Evolutionary conservation across 768 basidiomycete species (phyloP).

Genomic region (Rhizopogon roseolus): DNA sequence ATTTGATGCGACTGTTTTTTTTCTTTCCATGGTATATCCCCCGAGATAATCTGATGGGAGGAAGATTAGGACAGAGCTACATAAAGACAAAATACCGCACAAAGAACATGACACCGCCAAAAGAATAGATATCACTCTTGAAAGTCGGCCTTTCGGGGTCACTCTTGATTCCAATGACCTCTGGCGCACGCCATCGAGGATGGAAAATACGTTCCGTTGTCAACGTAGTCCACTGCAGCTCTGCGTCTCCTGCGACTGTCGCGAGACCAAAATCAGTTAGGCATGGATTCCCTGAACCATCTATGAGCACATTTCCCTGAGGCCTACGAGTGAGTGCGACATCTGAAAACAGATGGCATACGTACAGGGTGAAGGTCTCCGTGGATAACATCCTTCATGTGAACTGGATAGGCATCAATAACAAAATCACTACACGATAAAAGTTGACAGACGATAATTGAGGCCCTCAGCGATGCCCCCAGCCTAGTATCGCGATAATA

Average conservation of each 20-base stretch:
- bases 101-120: slow-evolving; percentile 20
- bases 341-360: background rate
- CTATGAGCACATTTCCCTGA: slow-evolving; percentile 9
- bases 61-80: no score
- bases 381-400: slow-evolving; percentile 9
- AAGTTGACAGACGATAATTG: slow-evolving; percentile 4
- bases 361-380: slow-evolving; percentile 11
- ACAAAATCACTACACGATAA: background rate
- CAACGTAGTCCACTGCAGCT: slow-evolving; percentile 9
- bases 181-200: slow-evolving; percentile 36
- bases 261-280: slow-evolving; percentile 44
- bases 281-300: slow-evolving; percentile 23
- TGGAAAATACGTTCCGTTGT: background rate
- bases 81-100: background rate
- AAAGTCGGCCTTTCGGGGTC: slow-evolving; percentile 9
- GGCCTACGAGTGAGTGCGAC: background rate
- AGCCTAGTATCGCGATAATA: background rate
- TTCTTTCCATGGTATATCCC: background rate
- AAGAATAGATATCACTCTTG: slow-evolving; percentile 36
- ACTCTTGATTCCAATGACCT: slow-evolving; percentile 19
- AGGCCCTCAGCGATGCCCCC: slow-evolving; percentile 11
- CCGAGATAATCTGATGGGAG: background rate
- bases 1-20: background rate
- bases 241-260: slow-evolving; percentile 29
- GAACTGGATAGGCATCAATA: slow-evolving; percentile 5